phyloP scores from a whole-genome alignment of 495 filamentous ascomycete species.

The Annulohypoxylon bovei region DNA sequence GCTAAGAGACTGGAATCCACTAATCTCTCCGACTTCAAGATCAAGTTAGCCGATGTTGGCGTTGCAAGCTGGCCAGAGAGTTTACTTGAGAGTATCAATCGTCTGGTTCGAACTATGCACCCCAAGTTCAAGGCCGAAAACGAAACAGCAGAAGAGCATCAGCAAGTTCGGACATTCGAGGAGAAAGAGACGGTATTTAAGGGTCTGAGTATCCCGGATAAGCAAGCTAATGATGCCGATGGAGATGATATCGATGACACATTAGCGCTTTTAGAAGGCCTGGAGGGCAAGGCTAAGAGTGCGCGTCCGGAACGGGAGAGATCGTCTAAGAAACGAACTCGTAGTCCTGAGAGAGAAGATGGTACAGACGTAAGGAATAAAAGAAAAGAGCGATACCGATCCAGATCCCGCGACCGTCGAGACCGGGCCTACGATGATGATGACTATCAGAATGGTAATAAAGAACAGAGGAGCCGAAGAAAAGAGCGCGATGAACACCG shows the following conservation, averaged over 20 bases:
- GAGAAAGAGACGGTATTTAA: constrained; percentile 85
- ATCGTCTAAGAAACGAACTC: constrained; percentile 71
- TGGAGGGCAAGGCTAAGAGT: constrained; percentile 73
- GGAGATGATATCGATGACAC: constrained; percentile 88
- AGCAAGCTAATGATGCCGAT: constrained; percentile 64
- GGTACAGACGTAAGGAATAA: constrained; percentile 47
- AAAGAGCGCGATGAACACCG: constrained; percentile 74
- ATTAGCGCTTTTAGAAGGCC: constrained; percentile 85
- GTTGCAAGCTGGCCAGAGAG: constrained; percentile 90
- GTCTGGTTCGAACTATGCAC: constrained; percentile 88
- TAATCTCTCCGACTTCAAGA: constrained; percentile 72
- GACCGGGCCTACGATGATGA: constrained; percentile 54
- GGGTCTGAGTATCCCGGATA: constrained; percentile 88
- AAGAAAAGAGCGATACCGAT: constrained; percentile 56
- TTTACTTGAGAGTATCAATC: constrained; percentile 89
- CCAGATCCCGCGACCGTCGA: constrained; percentile 53
- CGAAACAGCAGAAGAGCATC: constrained; percentile 53
- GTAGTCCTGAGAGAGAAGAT: constrained; percentile 75
- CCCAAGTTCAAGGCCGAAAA: constrained; percentile 75
- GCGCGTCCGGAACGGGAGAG: constrained; percentile 44
- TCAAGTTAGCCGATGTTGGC: constrained; percentile 73
- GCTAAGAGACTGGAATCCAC: constrained; percentile 83
- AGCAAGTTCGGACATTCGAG: constrained; percentile 53
- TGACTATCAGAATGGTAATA: constrained; percentile 36
- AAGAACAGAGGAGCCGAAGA: constrained; percentile 57